Base-by-base conservation (phyloP, 371 early-diverging fungal genomes). In the Mortierella sp. region DNA sequence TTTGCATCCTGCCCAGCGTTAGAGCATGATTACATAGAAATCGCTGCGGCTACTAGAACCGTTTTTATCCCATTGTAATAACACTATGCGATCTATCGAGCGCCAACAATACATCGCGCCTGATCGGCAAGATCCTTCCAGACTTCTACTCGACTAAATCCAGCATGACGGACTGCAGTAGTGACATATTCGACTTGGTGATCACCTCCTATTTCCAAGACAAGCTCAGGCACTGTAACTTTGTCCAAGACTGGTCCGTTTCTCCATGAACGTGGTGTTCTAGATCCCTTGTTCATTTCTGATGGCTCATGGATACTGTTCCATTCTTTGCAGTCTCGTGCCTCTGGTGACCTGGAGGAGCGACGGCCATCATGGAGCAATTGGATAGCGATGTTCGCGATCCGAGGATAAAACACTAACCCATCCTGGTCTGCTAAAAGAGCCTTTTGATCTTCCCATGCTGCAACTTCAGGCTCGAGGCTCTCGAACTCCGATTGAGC, bases 401-500 rank as follows among this genome's bases (percentile, higher is more conserved):
- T 83, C 17, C 80, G 80, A 13, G 77, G 79, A 80, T 91, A 89
- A 57, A 94, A 89, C 28, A 72, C 80, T 19, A 84, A 77, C 0
- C 93, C 94, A 19, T 87, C 80, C 10, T 87, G 81, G 19, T 88
- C 88, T n/a, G 95, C 91, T 7, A 93, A 80, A 21, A 97, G 68
- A 1, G 97, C 96, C 13, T 82, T 66, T n/a, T 60, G 69, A 73
- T 96, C 96, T 69, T 97, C 98, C 95, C 95, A 96, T 4, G 86
- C 80, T 29, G 83, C 84, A 5, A 97, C 95, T 49, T 88, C 88
- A 0, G 87, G 82, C 13, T 88, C 91, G 19, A 96, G 73, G 0
- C 49, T 50, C 0, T 63, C 63, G 56, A 92, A 93, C 54, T 96
- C 96, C 0, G 79, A 68, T 3, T 72, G 76, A 0, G 95, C 84